Evolutionary conservation across 1,284 basidiomycete species (phyloP), one percentile per base, ranked within the genome.

Genomic region (Sporisorium scitamineum): DNA sequence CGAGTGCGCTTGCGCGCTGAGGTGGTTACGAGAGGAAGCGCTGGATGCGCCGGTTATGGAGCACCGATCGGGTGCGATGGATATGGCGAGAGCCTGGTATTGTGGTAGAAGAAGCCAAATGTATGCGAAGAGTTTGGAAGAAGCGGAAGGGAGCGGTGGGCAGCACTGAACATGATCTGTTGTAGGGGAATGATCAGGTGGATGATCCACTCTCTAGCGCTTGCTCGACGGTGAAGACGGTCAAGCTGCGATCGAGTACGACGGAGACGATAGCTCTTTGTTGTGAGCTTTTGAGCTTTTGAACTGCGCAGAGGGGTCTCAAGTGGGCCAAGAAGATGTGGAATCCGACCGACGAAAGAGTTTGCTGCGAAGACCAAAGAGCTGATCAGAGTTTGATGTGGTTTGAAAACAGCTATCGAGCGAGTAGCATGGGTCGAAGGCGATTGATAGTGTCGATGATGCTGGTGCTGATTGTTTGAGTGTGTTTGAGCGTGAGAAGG

Each of bases 121-220:
- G 67, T 78, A 70, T 71, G 73, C 27, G 70, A 74, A 61, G 76
- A 71, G 68, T 74, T 78, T 39, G 73, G 66, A 29, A 76, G 64
- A 50, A 74, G 75, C 45, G 70, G 75, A 27, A 78, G 75, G 45
- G 70, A 74, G 69, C 71, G 72, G 56, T 67, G 66, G 60, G 58
- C 60, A 61, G 57, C 70, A 66, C 62, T 71, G 71, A 78, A 63
- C 75, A 78, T 78, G 71, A 57, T 70, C 68, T 68, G 34, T 8
- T 56, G 52, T 18, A 47, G 34, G 39, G 18, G 60, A 41, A 70
- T 62, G 64, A 45, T 59, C 62, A 66, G 69, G 55, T 71, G 62
- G 65, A 61, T 8, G 27, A 27, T 54, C 65, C 65, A 61, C 64
- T 68, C 61, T 64, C 64, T 67, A 41, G 48, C 65, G 64, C 70